phyloP scores from a whole-genome alignment of 2,329 filamentous ascomycete species.

The Paecilomyces niveus region DNA sequence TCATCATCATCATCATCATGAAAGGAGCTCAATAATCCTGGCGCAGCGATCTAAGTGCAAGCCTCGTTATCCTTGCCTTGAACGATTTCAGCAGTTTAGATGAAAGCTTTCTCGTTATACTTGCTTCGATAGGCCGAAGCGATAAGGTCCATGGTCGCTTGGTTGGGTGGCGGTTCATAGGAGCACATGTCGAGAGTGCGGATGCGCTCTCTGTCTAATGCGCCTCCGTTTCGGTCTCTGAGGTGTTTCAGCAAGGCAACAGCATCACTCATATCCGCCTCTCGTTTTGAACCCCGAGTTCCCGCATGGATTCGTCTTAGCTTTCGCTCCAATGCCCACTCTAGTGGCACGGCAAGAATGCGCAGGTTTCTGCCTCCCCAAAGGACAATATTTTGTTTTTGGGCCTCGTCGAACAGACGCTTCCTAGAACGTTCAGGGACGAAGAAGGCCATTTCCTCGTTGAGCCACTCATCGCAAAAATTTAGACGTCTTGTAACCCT shows the following conservation, averaged over 20 bases:
- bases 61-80: neutral
- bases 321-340: conserved; percentile 31
- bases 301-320: conserved; percentile 21
- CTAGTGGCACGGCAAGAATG: conserved; percentile 24
- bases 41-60: neutral
- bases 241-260: conserved; percentile 21
- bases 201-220: conserved; percentile 17
- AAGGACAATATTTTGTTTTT: conserved; percentile 23
- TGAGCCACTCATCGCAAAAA: conserved; percentile 21
- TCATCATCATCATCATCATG: neutral
- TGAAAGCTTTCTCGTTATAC: neutral
- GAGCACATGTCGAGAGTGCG: conserved; percentile 20
- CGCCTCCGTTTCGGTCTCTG: conserved; percentile 13
- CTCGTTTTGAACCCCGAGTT: conserved; percentile 14
- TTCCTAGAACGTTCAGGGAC: conserved; percentile 16
- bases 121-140: conserved; percentile 18
- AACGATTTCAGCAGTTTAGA: neutral
- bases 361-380: conserved; percentile 20
- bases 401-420: conserved; percentile 20
- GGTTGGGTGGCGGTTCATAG: conserved; percentile 21
- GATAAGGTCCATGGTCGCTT: conserved; percentile 19
- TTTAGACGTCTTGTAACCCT: conserved; percentile 15
- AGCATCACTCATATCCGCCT: conserved; percentile 21
- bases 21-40: neutral
- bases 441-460: conserved; percentile 25